A percentile compares a stretch with the other conserved stretches of the same genome.
phyloP scores from a whole-genome alignment of 352 stramenopile species.

The Globisporangium irregulare region DNA sequence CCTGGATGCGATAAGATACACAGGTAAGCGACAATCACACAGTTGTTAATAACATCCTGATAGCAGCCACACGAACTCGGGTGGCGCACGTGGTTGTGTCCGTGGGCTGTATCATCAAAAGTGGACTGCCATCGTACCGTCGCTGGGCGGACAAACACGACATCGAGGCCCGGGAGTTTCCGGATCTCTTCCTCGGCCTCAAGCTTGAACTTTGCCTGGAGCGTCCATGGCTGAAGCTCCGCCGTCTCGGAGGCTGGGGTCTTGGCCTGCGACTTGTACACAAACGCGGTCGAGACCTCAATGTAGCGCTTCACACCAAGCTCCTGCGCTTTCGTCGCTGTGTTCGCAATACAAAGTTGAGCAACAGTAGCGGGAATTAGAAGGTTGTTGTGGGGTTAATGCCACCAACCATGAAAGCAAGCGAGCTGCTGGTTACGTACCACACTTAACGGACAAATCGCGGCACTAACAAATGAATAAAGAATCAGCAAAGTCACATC shows the following conservation, averaged over 20 bases:
- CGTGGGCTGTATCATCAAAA: background rate
- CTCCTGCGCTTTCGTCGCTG: slow-evolving; percentile 61
- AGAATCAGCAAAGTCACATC: background rate
- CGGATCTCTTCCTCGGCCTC: slow-evolving; percentile 78
- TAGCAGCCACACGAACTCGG: background rate
- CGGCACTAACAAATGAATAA: slow-evolving; percentile 41
- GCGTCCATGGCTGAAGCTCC: slow-evolving; percentile 74
- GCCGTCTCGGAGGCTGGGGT: slow-evolving; percentile 53
- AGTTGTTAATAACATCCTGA: background rate
- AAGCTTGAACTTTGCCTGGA: slow-evolving; percentile 86
- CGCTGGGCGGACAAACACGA: slow-evolving; percentile 70
- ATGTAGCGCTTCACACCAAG: slow-evolving; percentile 76
- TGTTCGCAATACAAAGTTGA: background rate
- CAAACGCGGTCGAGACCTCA: slow-evolving; percentile 85
- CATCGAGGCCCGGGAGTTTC: slow-evolving; percentile 46
- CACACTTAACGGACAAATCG: slow-evolving; percentile 81
- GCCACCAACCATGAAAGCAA: background rate
- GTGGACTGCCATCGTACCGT: slow-evolving; percentile 32
- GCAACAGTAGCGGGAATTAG: slow-evolving; percentile 4
- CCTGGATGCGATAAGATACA: slow-evolving; percentile 23
- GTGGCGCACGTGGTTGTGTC: too few relatives aligned
- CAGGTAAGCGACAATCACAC: background rate
- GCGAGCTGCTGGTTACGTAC: slow-evolving; percentile 30
- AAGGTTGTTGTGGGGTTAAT: background rate
- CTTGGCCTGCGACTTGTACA: slow-evolving; percentile 87